Base-by-base conservation (phyloP, 2,329 filamentous ascomycete genomes). In the Xylariales sp. region DNA sequence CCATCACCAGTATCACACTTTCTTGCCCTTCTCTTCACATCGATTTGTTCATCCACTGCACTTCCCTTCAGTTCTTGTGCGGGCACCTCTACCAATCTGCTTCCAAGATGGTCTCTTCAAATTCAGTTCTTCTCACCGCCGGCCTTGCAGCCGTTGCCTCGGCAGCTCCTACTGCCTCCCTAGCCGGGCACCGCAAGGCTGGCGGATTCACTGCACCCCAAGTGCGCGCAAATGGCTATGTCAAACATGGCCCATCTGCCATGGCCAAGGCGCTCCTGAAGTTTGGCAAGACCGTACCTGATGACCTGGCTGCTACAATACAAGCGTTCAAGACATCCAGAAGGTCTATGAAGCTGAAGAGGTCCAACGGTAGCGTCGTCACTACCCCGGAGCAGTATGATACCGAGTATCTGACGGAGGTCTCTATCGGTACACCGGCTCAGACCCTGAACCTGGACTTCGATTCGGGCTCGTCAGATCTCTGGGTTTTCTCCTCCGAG, bases 401-500 rank as follows among this genome's bases (percentile, higher is more conserved):
- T 28, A 49, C 51, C 29, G 53, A 59, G 40, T 62, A 61, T 44
- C 38, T 59, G 31, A 55, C 54, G 16, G 56, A 56, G 24, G 57
- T 62, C 24, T 40, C 47, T 12, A 60, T 62, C 39, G 59, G 59
- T 31, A 61, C 56, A 5, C 58, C 58, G n/a, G 49, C 54, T 12
- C 55, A 61, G 54, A 44, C 41, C 15, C 48, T 62, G 15, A 59
- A 60, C 50, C 47, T 62, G 1, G 59, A 61, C 46, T 58, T 62
- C 44, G 59, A 62, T 47, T 55, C 59, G 3, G 59, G 59, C 19
- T 61, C 59, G 12, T 59, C 59, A 10, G 59, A 62, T 37, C 50
- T 61, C 7, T 62, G 58, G 58, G 59, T 61, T 25, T 62, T 61
- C 52, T 58, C 54, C 48, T 53, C 49, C 19, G 46, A 54, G 37